phyloP scores from a whole-genome alignment of 1,139 yeast genomes.

The Sugiyamaella sp. region DNA sequence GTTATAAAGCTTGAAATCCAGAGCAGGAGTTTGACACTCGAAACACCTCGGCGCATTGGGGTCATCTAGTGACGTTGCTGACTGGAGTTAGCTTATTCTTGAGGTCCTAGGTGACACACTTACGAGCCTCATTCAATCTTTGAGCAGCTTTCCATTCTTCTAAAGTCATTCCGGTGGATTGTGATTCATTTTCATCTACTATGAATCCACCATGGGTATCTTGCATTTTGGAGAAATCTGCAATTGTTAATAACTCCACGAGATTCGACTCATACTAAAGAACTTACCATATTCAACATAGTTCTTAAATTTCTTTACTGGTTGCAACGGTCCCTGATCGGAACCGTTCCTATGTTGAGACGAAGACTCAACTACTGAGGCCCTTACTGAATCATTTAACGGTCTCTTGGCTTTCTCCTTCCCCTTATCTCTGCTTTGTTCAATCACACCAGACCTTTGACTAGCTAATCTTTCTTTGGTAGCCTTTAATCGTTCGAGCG shows the following conservation, averaged over 20 bases:
- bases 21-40: slow-evolving; percentile 75
- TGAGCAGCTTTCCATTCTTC: slow-evolving; percentile 82
- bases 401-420: slow-evolving; percentile 15
- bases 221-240: slow-evolving; percentile 78
- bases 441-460: slow-evolving; percentile 19
- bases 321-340: slow-evolving; percentile 29
- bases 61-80: slow-evolving; percentile 48
- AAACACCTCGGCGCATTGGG: slow-evolving; percentile 72
- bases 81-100: slow-evolving; percentile 13
- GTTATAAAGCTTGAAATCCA: slow-evolving; percentile 71
- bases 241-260: slow-evolving; percentile 6
- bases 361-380: slow-evolving; percentile 11
- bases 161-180: slow-evolving; percentile 51
- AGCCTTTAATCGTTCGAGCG: slow-evolving; percentile 58
- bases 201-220: slow-evolving; percentile 90
- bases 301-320: slow-evolving; percentile 45
- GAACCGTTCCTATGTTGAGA: slow-evolving; percentile 30
- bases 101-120: slow-evolving; percentile 9
- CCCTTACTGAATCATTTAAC: slow-evolving; percentile 6
- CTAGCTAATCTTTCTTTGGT: slow-evolving; percentile 43
- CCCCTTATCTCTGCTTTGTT: background rate
- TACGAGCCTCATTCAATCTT: slow-evolving; percentile 31
- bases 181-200: slow-evolving; percentile 48
- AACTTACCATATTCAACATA: slow-evolving; percentile 76
- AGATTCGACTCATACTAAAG: background rate